A percentile compares a stretch with the other conserved stretches of the same genome.
Conservation (phyloP, 768 basidiomycete species). For the Tricholoma furcatifolium region DNA sequence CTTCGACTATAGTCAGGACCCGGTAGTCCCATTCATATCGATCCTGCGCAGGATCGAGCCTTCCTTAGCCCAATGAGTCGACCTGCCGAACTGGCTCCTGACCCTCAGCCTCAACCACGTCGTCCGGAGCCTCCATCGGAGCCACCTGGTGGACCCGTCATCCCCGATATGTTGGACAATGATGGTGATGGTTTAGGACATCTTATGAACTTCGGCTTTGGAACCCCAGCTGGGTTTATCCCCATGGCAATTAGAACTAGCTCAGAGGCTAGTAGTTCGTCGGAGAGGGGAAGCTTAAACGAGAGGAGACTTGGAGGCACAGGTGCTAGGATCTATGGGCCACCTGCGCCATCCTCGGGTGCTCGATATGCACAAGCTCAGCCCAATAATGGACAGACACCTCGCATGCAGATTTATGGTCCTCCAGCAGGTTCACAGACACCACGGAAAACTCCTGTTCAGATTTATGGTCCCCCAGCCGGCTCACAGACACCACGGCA, state of each 20-base stretch:
- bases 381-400: background rate
- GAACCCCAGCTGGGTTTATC: background rate
- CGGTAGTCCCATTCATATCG: too few relatives aligned
- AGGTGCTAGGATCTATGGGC: background rate
- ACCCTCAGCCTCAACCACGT: background rate
- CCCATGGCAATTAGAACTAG: background rate
- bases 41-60: background rate
- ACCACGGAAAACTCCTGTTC: background rate
- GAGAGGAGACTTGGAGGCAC: background rate
- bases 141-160: constrained; percentile 16
- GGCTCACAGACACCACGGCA: background rate
- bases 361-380: background rate
- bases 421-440: background rate
- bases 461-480: background rate
- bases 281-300: background rate
- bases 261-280: constrained; percentile 2
- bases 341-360: constrained; percentile 1
- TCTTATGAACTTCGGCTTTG: constrained; percentile 5
- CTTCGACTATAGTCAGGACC: background rate
- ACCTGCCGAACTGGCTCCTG: background rate
- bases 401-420: background rate
- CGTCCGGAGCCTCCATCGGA: background rate
- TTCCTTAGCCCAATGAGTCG: constrained; percentile 4
- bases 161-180: constrained; percentile 2
- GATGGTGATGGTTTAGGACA: constrained; percentile 1